These are phyloP conservation scores for Agaricus subrufescens DNA, from an alignment of 768 basidiomycete species.

Conservation along the genomic window DNA sequence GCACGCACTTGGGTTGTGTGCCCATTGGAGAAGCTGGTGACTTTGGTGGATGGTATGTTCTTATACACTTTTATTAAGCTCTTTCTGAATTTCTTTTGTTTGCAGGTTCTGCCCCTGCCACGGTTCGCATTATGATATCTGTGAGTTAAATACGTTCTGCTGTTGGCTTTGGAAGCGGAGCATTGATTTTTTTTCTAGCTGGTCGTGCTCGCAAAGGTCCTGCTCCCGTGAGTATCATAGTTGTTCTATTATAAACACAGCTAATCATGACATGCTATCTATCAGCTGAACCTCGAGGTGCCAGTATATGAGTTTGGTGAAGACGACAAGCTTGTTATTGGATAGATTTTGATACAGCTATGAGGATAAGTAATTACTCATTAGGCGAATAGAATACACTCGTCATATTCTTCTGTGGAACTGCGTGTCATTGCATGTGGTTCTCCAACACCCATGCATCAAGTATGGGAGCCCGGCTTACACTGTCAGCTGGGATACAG, in stretches of 20 bases:
- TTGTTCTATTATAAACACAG: not conserved
- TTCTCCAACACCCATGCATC: no score
- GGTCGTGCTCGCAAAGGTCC: conserved; percentile 96
- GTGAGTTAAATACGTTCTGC: conserved; percentile 35
- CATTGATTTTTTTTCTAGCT: conserved; percentile 39
- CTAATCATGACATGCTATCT: conserved; percentile 9
- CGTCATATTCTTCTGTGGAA: conserved; percentile 1
- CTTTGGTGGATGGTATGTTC: conserved; percentile 91
- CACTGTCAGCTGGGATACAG: no score
- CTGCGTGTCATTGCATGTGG: not conserved
- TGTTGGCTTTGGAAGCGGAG: conserved; percentile 8
- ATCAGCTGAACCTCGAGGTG: conserved; percentile 88
- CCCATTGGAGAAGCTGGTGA: conserved; percentile 98
- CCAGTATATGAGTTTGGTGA: conserved; percentile 88
- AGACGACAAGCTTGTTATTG: conserved; percentile 80
- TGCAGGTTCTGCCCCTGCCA: conserved; percentile 95
- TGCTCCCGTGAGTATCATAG: conserved; percentile 70
- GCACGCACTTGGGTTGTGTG: conserved; percentile 98
- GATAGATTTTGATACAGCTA: conserved; percentile 39
- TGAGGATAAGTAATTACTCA: conserved; percentile 12
- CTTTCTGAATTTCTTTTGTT: not conserved
- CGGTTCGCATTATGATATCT: conserved; percentile 98
- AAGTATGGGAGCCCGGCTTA: no score
- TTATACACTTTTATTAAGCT: not conserved
- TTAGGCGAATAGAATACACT: conserved; percentile 7